Percentiles rank a stretch among this genome's conserved stretches.
Conservation (phyloP, 2,329 filamentous ascomycete species). For the Cladosporium sp. region DNA sequence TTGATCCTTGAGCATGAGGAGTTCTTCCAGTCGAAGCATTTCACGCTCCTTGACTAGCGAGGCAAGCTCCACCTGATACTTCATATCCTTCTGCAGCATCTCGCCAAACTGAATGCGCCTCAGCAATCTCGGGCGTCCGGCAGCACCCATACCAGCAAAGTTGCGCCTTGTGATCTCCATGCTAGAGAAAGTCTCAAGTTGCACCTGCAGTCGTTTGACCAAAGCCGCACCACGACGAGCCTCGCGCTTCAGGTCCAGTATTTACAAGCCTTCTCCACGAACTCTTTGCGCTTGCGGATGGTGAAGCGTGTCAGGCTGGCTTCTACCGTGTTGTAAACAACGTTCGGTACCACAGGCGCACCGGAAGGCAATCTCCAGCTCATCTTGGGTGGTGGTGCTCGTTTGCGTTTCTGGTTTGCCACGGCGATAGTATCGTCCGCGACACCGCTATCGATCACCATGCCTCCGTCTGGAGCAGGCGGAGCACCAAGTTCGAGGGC, state of each 20-base stretch:
- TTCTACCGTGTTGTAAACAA: slow-evolving; percentile 82
- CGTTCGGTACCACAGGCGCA: slow-evolving; percentile 87
- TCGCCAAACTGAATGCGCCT: slow-evolving; percentile 87
- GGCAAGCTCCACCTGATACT: slow-evolving; percentile 67
- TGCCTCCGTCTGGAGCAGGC: slow-evolving; percentile 38
- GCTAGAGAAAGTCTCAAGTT: slow-evolving; percentile 93
- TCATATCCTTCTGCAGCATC: slow-evolving; percentile 69
- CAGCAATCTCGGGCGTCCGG: slow-evolving; percentile 70
- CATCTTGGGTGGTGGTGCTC: slow-evolving; percentile 55
- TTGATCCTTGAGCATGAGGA: slow-evolving; percentile 70
- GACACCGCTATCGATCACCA: slow-evolving; percentile 38
- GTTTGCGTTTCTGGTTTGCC: slow-evolving; percentile 57
- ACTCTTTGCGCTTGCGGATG: slow-evolving; percentile 85
- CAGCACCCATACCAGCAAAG: slow-evolving; percentile 90
- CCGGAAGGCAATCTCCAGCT: slow-evolving; percentile 92
- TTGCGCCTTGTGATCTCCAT: slow-evolving; percentile 96
- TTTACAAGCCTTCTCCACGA: slow-evolving; percentile 85
- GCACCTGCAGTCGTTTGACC: slow-evolving; percentile 86
- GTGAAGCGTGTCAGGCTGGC: slow-evolving; percentile 77
- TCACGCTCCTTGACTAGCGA: slow-evolving; percentile 72
- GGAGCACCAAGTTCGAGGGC: slow-evolving; percentile 76
- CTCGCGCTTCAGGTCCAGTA: slow-evolving; percentile 99
- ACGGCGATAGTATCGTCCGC: slow-evolving; percentile 51
- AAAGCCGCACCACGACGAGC: slow-evolving; percentile 85
- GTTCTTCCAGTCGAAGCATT: slow-evolving; percentile 69